phyloP scores from a whole-genome alignment of 352 stramenopile genomes.

The Phytophthora foliorum region DNA sequence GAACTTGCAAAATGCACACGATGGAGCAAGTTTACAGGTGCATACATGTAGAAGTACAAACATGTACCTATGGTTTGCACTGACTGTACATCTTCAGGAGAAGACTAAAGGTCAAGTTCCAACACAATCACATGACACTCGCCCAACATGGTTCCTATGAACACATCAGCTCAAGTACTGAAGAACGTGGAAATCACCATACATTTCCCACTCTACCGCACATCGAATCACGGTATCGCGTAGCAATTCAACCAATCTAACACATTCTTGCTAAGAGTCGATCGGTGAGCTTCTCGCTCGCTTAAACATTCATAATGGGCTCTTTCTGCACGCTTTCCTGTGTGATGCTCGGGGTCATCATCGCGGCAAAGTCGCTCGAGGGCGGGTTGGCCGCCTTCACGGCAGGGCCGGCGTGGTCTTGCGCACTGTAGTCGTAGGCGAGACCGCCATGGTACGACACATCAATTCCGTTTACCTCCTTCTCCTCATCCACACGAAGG shows the following conservation, averaged over 20 bases:
- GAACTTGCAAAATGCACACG: too few species aligned
- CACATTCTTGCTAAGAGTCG: conserved; percentile 5
- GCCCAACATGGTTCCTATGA: too few species aligned
- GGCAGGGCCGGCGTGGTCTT: conserved; percentile 17
- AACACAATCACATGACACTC: too few species aligned
- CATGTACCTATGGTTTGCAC: too few species aligned
- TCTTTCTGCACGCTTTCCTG: conserved; percentile 28
- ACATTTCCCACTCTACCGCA: conserved; percentile 14
- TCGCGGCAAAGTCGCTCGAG: conserved; percentile 21
- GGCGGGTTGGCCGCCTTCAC: conserved; percentile 30
- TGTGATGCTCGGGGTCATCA: conserved; percentile 28
- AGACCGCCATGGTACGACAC: conserved; percentile 78
- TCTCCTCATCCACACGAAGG: conserved; percentile 76
- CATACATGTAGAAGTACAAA: too few species aligned
- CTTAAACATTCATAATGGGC: conserved; percentile 37
- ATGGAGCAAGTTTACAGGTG: too few species aligned
- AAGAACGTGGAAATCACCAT: too few species aligned
- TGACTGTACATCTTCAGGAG: too few species aligned
- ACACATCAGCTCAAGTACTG: too few species aligned
- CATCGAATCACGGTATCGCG: too few species aligned
- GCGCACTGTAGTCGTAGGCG: conserved; percentile 68
- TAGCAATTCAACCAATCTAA: conserved; percentile 25
- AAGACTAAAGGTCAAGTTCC: too few species aligned
- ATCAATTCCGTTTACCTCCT: conserved; percentile 82
- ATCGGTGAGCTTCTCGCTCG: too few species aligned